A percentile compares a stretch with the other conserved stretches of the same genome.
These are phyloP conservation scores for Domatiomyces catenatus DNA, from an alignment of 2,329 filamentous ascomycete species.

Conservation along the genomic window DNA sequence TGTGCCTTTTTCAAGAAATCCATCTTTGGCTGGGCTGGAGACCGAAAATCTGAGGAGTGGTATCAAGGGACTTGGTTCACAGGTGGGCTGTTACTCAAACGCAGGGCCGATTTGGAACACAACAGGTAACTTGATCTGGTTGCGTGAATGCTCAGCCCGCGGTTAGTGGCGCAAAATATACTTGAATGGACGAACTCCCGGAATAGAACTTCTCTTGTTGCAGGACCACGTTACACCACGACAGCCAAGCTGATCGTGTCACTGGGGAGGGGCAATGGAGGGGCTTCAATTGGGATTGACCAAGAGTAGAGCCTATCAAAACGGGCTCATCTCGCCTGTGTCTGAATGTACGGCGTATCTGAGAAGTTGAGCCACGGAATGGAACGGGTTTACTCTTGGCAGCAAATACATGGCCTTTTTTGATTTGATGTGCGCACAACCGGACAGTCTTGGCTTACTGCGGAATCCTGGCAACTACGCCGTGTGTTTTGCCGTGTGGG, in stretches of 20 bases:
- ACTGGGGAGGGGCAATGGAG: not conserved
- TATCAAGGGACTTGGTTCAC: not conserved
- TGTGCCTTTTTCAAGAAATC: slow-evolving; percentile 11
- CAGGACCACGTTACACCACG: not conserved
- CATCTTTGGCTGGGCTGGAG: slow-evolving; percentile 1
- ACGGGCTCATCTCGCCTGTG: not conserved
- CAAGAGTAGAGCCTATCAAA: not conserved
- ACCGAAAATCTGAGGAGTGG: not conserved
- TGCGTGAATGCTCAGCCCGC: not conserved
- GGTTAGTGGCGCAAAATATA: not conserved
- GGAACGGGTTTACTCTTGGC: not conserved
- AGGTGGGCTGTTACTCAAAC: not conserved
- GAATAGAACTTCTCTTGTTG: not conserved
- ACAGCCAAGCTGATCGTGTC: not conserved
- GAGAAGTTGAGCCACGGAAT: not conserved
- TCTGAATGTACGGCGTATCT: not conserved
- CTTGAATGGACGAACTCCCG: not conserved
- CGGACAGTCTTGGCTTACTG: not conserved
- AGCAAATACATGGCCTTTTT: not conserved
- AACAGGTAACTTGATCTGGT: not conserved
- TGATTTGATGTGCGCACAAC: not conserved
- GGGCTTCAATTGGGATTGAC: not conserved
- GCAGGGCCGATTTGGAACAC: not conserved
- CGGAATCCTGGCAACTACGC: not conserved
- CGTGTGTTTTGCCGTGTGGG: not conserved